phyloP scores from a whole-genome alignment of 805 yeast species.

The Zygosaccharomyces bailii region DNA sequence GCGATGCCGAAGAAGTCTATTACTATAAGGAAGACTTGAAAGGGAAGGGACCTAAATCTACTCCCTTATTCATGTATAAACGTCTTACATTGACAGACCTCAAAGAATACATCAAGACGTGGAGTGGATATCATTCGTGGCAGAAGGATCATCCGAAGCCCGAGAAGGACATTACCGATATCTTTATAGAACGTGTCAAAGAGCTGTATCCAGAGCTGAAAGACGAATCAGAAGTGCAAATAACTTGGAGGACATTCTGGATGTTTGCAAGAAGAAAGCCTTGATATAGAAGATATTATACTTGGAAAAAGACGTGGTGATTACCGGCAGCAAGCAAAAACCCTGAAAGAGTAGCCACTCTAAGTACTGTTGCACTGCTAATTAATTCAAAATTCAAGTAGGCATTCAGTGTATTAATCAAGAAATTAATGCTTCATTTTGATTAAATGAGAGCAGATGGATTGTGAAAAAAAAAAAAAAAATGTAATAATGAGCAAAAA shows the following conservation, averaged over 20 bases:
- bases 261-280: slow-evolving; percentile 23
- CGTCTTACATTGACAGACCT: slow-evolving; percentile 46
- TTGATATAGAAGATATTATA: background rate
- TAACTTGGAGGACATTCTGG: slow-evolving; percentile 32
- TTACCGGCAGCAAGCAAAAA: too few relatives aligned
- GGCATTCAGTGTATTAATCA: too few relatives aligned
- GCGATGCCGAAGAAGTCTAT: slow-evolving; percentile 39
- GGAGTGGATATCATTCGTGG: slow-evolving; percentile 67
- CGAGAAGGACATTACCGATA: slow-evolving; percentile 47
- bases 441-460: too few relatives aligned
- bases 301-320: too few relatives aligned
- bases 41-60: slow-evolving; percentile 13
- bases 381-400: too few relatives aligned
- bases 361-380: too few relatives aligned
- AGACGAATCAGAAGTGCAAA: slow-evolving; percentile 14
- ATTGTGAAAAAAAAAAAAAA: too few relatives aligned
- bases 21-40: slow-evolving; percentile 14
- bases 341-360: too few relatives aligned
- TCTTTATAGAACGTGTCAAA: slow-evolving; percentile 40
- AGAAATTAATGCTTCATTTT: too few relatives aligned
- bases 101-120: slow-evolving; percentile 54
- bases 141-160: slow-evolving; percentile 40
- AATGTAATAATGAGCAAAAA: too few relatives aligned
- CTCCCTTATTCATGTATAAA: slow-evolving; percentile 39
- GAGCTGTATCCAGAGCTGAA: slow-evolving; percentile 29